A percentile compares a stretch with the other conserved stretches of the same genome.
Evolutionary conservation across 116 monocot species (phyloP).

Genomic region (Phalaenopsis hybrid): DNA sequence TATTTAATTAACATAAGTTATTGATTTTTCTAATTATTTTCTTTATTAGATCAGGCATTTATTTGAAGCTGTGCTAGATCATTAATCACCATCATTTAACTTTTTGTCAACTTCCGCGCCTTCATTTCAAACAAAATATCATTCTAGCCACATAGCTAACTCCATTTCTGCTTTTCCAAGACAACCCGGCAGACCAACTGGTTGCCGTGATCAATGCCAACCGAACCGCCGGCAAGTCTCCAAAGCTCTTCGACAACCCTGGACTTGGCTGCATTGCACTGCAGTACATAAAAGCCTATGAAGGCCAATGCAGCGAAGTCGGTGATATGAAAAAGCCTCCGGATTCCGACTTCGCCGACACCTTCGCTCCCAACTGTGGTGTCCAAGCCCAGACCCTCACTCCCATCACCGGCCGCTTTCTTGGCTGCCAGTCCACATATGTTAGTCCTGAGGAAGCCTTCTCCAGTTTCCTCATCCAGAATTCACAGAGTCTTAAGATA

Average conservation of each 20-base stretch:
- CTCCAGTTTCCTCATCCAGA: conserved; percentile 34
- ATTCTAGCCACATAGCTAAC: not conserved
- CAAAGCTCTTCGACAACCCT: conserved; percentile 47
- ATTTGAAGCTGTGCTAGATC: no score
- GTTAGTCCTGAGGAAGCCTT: conserved; percentile 46
- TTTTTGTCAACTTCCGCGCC: not conserved
- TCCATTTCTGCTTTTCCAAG: conserved; percentile 19
- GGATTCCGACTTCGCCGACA: conserved; percentile 46
- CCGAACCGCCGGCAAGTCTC: conserved; percentile 60
- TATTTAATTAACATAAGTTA: no score
- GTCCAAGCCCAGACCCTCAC: conserved; percentile 43
- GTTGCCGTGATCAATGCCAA: conserved; percentile 58
- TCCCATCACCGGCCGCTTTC: conserved; percentile 60
- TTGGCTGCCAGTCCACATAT: conserved; percentile 72
- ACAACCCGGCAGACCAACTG: conserved; percentile 77
- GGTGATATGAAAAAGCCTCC: conserved; percentile 58
- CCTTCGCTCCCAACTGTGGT: conserved; percentile 72
- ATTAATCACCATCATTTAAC: no score
- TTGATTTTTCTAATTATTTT: no score
- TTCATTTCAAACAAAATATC: not conserved
- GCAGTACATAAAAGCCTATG: conserved; percentile 72
- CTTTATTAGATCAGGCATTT: no score
- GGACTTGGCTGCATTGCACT: conserved; percentile 86
- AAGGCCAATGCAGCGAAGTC: conserved; percentile 61
- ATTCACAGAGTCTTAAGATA: conserved; percentile 47